Conservation (phyloP, 352 stramenopile species). For the Phytopythium delawarense region DNA sequence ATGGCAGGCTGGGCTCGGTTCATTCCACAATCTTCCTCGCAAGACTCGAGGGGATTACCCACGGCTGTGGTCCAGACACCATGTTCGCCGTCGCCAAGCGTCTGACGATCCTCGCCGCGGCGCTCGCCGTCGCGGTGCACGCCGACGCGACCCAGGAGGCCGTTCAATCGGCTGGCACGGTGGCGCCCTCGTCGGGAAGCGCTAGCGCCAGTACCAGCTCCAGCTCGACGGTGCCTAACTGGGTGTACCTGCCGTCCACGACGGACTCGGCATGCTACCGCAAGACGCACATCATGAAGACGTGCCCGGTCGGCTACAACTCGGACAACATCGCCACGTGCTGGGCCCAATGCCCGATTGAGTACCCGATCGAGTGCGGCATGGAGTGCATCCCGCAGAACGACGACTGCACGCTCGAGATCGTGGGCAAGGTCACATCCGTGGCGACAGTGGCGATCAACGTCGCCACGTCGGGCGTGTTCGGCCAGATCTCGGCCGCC, state of each 20-base stretch:
- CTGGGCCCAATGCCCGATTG: slow-evolving; percentile 65
- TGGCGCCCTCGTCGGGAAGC: slow-evolving; percentile 1
- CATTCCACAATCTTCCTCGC: slow-evolving; percentile 3
- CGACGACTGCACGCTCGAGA: slow-evolving; percentile 42
- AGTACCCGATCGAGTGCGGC: slow-evolving; percentile 70
- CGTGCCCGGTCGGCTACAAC: slow-evolving; percentile 41
- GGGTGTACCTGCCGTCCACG: slow-evolving; percentile 17
- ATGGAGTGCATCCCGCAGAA: slow-evolving; percentile 72
- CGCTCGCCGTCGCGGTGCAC: neutral
- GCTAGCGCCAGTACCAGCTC: neutral
- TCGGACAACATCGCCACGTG: slow-evolving; percentile 46
- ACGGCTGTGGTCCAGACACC: neutral
- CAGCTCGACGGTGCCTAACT: slow-evolving; percentile 19
- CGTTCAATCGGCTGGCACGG: neutral
- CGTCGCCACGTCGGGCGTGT: slow-evolving; percentile 44
- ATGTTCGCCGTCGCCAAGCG: slow-evolving; percentile 6
- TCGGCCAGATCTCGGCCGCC: slow-evolving; percentile 36
- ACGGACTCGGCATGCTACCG: slow-evolving; percentile 44
- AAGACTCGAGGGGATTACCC: neutral
- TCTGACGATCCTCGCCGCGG: slow-evolving; percentile 1
- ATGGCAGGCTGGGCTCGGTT: no score
- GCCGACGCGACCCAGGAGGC: neutral
- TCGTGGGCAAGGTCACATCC: slow-evolving; percentile 44
- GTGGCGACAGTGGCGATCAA: slow-evolving; percentile 50
- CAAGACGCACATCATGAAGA: slow-evolving; percentile 31